phyloP scores from a whole-genome alignment of 78 protist genomes.

The Protostelium mycophagum region DNA sequence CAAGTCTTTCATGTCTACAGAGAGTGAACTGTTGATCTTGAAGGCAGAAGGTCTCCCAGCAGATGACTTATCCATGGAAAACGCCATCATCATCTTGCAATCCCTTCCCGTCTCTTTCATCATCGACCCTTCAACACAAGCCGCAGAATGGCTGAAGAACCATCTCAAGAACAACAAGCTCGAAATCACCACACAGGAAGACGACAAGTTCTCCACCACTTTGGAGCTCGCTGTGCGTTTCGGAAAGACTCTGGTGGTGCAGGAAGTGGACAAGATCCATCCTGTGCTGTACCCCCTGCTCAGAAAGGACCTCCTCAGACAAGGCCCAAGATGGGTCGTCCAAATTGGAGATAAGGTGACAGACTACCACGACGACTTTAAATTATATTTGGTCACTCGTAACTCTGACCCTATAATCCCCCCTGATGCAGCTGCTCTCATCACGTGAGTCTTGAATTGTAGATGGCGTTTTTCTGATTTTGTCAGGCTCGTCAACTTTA shows the following conservation, averaged over 20 bases:
- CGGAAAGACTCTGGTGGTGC: slow-evolving; percentile 85
- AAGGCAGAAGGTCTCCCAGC: slow-evolving; percentile 80
- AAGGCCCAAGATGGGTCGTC: slow-evolving; percentile 40
- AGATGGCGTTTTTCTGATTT: neutral
- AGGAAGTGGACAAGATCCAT: slow-evolving; percentile 63
- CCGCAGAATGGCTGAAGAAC: slow-evolving; percentile 62
- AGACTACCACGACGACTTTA: slow-evolving; percentile 71
- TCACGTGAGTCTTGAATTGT: slow-evolving; percentile 26
- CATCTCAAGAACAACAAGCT: slow-evolving; percentile 11
- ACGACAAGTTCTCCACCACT: slow-evolving; percentile 35
- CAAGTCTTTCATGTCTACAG: slow-evolving; percentile 41
- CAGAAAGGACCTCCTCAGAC: slow-evolving; percentile 31
- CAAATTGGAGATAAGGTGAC: slow-evolving; percentile 83
- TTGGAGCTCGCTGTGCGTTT: slow-evolving; percentile 92
- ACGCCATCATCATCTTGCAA: slow-evolving; percentile 58
- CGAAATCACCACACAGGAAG: slow-evolving; percentile 49
- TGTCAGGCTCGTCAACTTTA: slow-evolving; percentile 57
- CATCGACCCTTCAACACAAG: slow-evolving; percentile 79
- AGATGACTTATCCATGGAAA: slow-evolving; percentile 73
- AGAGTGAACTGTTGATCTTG: slow-evolving; percentile 64
- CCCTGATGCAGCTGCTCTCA: slow-evolving; percentile 60
- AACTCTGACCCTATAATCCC: slow-evolving; percentile 45
- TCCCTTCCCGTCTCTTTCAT: slow-evolving; percentile 46
- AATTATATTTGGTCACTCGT: slow-evolving; percentile 67
- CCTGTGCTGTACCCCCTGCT: slow-evolving; percentile 68